Conservation (phyloP, 1,284 basidiomycete genomes). For the Exobasidium rhododendri region DNA sequence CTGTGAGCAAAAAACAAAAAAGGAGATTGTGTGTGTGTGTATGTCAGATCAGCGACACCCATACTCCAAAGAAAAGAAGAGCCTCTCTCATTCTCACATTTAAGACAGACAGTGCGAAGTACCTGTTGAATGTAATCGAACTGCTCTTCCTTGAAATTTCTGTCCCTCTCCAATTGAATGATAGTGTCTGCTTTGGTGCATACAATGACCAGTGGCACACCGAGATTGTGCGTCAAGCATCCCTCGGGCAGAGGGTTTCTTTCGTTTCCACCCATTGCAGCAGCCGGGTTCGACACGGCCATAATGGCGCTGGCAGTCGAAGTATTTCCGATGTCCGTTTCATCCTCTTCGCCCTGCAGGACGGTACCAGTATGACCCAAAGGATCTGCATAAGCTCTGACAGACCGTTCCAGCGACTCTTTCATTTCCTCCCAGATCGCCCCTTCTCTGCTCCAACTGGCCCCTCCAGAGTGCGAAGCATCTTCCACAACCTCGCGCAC, state of each 20-base stretch:
- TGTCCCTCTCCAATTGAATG: slow-evolving; percentile 53
- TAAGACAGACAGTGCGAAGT: slow-evolving; percentile 81
- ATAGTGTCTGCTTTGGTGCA: slow-evolving; percentile 67
- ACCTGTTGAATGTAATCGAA: slow-evolving; percentile 95
- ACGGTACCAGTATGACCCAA: slow-evolving; percentile 50
- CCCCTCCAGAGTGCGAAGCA: slow-evolving; percentile 9
- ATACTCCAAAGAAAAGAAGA: neutral
- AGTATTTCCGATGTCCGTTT: slow-evolving; percentile 6
- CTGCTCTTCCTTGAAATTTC: slow-evolving; percentile 70
- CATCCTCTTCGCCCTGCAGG: neutral
- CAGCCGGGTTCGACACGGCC: slow-evolving; percentile 54
- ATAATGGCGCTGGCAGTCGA: slow-evolving; percentile 27
- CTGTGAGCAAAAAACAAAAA: slow-evolving; percentile 56
- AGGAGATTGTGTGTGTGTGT: neutral
- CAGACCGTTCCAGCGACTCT: slow-evolving; percentile 75
- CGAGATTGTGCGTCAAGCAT: slow-evolving; percentile 59
- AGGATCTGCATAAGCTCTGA: slow-evolving; percentile 86
- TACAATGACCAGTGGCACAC: slow-evolving; percentile 81
- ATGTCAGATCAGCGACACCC: too few species aligned
- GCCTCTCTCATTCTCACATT: slow-evolving; percentile 74
- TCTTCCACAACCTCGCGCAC: slow-evolving; percentile 17
- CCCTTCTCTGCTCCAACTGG: slow-evolving; percentile 62
- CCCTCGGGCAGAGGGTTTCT: slow-evolving; percentile 30
- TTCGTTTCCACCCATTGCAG: slow-evolving; percentile 44
- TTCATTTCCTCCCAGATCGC: slow-evolving; percentile 65